These are phyloP conservation scores for Manihot esculenta DNA, from an alignment of 441 rosid species.

Conservation along the genomic window DNA sequence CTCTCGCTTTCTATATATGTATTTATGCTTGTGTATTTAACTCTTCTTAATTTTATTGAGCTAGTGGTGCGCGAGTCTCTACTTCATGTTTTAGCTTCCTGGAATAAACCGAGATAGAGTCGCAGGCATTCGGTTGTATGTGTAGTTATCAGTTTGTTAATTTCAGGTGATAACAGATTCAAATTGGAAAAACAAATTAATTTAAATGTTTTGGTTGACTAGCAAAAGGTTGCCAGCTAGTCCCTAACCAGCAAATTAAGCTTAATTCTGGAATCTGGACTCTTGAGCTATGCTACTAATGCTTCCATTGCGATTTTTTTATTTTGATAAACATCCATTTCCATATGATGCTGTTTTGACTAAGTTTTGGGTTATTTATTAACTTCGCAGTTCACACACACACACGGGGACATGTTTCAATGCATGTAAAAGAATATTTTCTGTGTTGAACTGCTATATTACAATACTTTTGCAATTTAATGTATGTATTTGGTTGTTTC, in stretches of 20 bases:
- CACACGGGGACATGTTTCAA: too few species aligned
- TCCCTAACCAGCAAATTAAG: not conserved
- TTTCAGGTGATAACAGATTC: not conserved
- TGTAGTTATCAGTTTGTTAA: not conserved
- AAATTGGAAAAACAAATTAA: not conserved
- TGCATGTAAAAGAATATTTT: too few species aligned
- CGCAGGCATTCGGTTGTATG: not conserved
- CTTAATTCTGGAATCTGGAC: too few species aligned
- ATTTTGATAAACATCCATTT: not conserved
- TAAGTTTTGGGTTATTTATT: not conserved
- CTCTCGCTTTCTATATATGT: not conserved
- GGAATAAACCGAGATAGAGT: not conserved
- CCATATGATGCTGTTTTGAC: not conserved
- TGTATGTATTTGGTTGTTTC: too few species aligned
- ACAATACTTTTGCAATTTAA: too few species aligned
- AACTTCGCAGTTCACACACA: too few species aligned
- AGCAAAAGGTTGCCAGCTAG: not conserved
- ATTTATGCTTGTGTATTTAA: not conserved
- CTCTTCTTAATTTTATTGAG: not conserved
- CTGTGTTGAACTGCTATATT: not conserved
- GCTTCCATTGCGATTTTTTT: too few species aligned
- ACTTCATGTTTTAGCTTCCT: not conserved
- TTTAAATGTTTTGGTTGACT: not conserved
- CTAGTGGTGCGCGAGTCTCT: not conserved
- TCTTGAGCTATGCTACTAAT: not conserved